Percentiles rank a stretch among this genome's conserved stretches.
These are phyloP conservation scores for Neocucurbitaria cava DNA, from an alignment of 2,329 filamentous ascomycete species.

Conservation along the genomic window DNA sequence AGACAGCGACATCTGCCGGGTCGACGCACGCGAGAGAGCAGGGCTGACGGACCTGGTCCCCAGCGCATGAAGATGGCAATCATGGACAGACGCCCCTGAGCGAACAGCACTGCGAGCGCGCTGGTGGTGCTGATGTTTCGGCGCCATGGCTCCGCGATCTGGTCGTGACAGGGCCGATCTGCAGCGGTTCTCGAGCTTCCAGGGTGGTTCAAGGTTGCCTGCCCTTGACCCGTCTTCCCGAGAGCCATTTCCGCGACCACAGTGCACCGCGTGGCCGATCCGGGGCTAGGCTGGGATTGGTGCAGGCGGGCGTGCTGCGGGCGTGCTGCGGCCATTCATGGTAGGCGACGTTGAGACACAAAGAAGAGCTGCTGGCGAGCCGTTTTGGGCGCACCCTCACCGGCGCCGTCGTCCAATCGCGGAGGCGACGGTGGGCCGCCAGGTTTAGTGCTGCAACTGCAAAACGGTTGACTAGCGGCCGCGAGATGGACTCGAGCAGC, in stretches of 20 bases:
- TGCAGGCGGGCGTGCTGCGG: slow-evolving; percentile 20
- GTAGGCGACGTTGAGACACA: slow-evolving; percentile 30
- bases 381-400: slow-evolving; percentile 39
- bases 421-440: slow-evolving; percentile 25
- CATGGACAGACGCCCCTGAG: slow-evolving; percentile 18
- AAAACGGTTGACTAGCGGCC: slow-evolving; percentile 45
- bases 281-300: slow-evolving; percentile 27
- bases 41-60: slow-evolving; percentile 11
- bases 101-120: too few relatives aligned
- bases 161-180: slow-evolving; percentile 31
- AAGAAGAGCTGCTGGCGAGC: slow-evolving; percentile 25
- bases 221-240: slow-evolving; percentile 33
- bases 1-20: slow-evolving; percentile 29
- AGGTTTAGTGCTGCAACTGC: slow-evolving; percentile 38
- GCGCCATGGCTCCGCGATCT: slow-evolving; percentile 34
- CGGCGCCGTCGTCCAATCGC: slow-evolving; percentile 27
- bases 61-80: slow-evolving; percentile 22
- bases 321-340: slow-evolving; percentile 30
- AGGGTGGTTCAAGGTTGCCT: slow-evolving; percentile 12
- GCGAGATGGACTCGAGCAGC: slow-evolving; percentile 31
- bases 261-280: slow-evolving; percentile 34
- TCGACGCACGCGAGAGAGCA: slow-evolving; percentile 16
- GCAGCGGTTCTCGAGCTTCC: slow-evolving; percentile 23
- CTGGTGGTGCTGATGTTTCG: slow-evolving; percentile 18
- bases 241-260: slow-evolving; percentile 31